Conservation (phyloP, 352 stramenopile genomes). For the Globisporangium apiculatum region DNA sequence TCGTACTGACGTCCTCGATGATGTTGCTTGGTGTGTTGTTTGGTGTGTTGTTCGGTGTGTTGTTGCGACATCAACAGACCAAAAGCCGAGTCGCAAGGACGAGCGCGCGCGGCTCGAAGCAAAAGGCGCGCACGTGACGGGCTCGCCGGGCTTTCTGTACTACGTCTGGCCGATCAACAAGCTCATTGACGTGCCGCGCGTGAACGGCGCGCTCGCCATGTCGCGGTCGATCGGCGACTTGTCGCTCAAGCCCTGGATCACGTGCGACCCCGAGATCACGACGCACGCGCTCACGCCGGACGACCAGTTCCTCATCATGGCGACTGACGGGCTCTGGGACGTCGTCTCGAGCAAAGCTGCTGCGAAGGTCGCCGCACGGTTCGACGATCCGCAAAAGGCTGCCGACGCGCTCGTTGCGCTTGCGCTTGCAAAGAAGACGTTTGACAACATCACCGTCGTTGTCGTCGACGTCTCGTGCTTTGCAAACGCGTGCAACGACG, state of each 20-base stretch:
- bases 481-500: constrained; percentile 19
- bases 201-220: constrained; percentile 77
- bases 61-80: constrained; percentile 23
- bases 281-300: constrained; percentile 43
- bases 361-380: constrained; percentile 43
- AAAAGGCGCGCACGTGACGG: constrained; percentile 60
- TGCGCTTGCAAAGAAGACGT: constrained; percentile 41
- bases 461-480: constrained; percentile 61
- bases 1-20: too few species aligned
- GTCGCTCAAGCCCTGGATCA: constrained; percentile 69
- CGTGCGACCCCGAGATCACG: constrained; percentile 70
- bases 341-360: constrained; percentile 64
- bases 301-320: constrained; percentile 76
- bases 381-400: constrained; percentile 43
- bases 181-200: constrained; percentile 70
- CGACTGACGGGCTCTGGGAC: constrained; percentile 80
- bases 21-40: too few species aligned
- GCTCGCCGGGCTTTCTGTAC: constrained; percentile 56
- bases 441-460: constrained; percentile 79
- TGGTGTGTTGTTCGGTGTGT: too few species aligned
- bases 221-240: constrained; percentile 80
- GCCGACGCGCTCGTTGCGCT: constrained; percentile 56
- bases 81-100: constrained; percentile 76
- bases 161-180: constrained; percentile 70
- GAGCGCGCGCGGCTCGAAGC: constrained; percentile 66